Evolutionary conservation across 176 grass and related monocot genomes (phyloP).

Genomic region (Calamus simplicifolius): DNA sequence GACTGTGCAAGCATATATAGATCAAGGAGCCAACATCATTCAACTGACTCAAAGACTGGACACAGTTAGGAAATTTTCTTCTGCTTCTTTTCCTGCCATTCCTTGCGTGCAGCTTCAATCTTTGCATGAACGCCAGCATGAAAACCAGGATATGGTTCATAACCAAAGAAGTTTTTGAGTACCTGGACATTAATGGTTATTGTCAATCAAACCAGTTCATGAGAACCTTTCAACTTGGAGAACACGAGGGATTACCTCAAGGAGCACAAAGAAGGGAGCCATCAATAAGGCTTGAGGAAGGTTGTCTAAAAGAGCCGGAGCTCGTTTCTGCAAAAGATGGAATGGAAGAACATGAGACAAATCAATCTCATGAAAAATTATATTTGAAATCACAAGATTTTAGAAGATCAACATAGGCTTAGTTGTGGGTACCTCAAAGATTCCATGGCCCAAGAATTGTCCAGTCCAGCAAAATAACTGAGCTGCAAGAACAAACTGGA

Average conservation of each 20-base stretch:
- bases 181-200: slow-evolving; percentile 24
- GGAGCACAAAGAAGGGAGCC: slow-evolving; percentile 18
- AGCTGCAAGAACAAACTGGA: slow-evolving; percentile 10
- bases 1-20: too few relatives aligned
- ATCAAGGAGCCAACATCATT: too few relatives aligned
- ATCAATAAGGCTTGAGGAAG: background rate
- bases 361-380: too few relatives aligned
- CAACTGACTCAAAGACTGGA: too few relatives aligned
- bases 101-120: slow-evolving; percentile 46
- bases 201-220: too few relatives aligned
- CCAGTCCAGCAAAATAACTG: slow-evolving; percentile 20
- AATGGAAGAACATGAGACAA: background rate
- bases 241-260: slow-evolving; percentile 5
- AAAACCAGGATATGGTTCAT: slow-evolving; percentile 90
- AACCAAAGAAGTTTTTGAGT: slow-evolving; percentile 52
- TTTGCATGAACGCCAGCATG: slow-evolving; percentile 46
- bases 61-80: slow-evolving; percentile 31
- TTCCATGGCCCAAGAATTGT: slow-evolving; percentile 15
- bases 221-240: too few relatives aligned
- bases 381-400: too few relatives aligned
- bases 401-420: too few relatives aligned
- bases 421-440: slow-evolving; percentile 11
- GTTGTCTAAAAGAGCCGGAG: slow-evolving; percentile 15
- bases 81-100: slow-evolving; percentile 57
- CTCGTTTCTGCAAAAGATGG: slow-evolving; percentile 10